Evolutionary conservation across 495 filamentous ascomycete genomes (phyloP).

Genomic region (Neurospora pannonica): DNA sequence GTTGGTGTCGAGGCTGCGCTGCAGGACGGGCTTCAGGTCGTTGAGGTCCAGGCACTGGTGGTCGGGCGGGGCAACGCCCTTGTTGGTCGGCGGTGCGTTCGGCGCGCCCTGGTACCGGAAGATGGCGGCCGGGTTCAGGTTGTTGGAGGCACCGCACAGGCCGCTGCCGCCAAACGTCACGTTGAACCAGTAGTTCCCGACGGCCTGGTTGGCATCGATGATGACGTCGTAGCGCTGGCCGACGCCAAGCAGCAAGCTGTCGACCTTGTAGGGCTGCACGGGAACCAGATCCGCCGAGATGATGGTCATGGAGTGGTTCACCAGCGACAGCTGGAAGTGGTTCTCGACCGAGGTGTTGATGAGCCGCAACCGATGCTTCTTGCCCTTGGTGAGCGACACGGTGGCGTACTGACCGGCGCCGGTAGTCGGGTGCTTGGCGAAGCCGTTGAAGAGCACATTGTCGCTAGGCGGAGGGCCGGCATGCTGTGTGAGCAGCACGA

Average conservation of each 20-base stretch:
- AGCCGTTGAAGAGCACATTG: conserved; percentile 39
- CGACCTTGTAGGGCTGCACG: conserved; percentile 35
- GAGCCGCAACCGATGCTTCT: conserved; percentile 45
- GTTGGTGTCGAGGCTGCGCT: conserved; percentile 15
- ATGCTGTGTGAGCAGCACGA: conserved; percentile 17
- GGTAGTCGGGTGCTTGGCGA: conserved; percentile 32
- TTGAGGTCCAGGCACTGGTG: conserved; percentile 21
- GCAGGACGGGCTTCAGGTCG: conserved; percentile 24
- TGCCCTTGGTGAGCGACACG: conserved; percentile 34
- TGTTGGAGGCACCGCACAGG: conserved; percentile 22
- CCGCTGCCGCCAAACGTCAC: conserved; percentile 25
- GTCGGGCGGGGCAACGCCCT: conserved; percentile 17
- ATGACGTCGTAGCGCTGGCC: conserved; percentile 65
- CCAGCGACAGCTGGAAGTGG: conserved; percentile 34
- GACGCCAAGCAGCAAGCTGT: conserved; percentile 47
- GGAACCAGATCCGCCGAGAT: conserved; percentile 43
- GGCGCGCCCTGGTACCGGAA: conserved; percentile 26
- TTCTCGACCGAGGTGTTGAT: conserved; percentile 47
- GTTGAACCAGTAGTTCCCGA: conserved; percentile 54
- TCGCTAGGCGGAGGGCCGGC: conserved; percentile 21
- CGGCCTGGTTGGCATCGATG: conserved; percentile 46
- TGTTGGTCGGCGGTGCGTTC: conserved; percentile 18
- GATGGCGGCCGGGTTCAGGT: conserved; percentile 26
- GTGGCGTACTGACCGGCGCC: conserved; percentile 26
- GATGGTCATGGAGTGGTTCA: conserved; percentile 37